Evolutionary conservation across 2,329 filamentous ascomycete genomes (phyloP).

Genomic region (Colletotrichum costaricense): DNA sequence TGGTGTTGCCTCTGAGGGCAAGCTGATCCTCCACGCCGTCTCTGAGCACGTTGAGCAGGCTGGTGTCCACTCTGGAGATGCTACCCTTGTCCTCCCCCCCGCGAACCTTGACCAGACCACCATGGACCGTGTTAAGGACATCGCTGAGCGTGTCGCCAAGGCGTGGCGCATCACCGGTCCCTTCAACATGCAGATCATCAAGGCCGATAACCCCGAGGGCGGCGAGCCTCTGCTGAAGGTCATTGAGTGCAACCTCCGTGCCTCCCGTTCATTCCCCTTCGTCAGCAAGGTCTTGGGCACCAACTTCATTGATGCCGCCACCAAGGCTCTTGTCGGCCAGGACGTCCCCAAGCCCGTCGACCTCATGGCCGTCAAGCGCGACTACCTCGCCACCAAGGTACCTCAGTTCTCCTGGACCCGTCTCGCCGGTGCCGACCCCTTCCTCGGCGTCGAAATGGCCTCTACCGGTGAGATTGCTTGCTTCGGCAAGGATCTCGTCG

Average conservation of each 20-base stretch:
- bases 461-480: conserved; percentile 98
- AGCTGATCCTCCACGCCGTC: conserved; percentile 90
- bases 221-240: conserved; percentile 87
- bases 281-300: conserved; percentile 95
- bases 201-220: conserved; percentile 81
- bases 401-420: conserved; percentile 99
- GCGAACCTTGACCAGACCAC: conserved; percentile 79
- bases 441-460: conserved; percentile 97
- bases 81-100: conserved; percentile 92
- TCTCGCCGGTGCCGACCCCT: conserved; percentile 95
- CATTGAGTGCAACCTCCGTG: conserved; percentile 97
- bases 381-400: conserved; percentile 97
- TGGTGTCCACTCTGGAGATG: conserved; percentile 97
- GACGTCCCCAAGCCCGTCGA: conserved; percentile 87
- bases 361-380: conserved; percentile 87
- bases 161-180: conserved; percentile 98
- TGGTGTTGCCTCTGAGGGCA: conserved; percentile 86
- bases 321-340: conserved; percentile 88
- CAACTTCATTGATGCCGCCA: conserved; percentile 97
- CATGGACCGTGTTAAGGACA: conserved; percentile 92
- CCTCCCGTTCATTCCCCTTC: conserved; percentile 97
- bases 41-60: conserved; percentile 97
- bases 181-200: conserved; percentile 99
- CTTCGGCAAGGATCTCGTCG: conserved; percentile 94
- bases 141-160: conserved; percentile 94